A percentile compares a stretch with the other conserved stretches of the same genome.
phyloP scores from a whole-genome alignment of 805 yeast species.

The Pichia heedii region DNA sequence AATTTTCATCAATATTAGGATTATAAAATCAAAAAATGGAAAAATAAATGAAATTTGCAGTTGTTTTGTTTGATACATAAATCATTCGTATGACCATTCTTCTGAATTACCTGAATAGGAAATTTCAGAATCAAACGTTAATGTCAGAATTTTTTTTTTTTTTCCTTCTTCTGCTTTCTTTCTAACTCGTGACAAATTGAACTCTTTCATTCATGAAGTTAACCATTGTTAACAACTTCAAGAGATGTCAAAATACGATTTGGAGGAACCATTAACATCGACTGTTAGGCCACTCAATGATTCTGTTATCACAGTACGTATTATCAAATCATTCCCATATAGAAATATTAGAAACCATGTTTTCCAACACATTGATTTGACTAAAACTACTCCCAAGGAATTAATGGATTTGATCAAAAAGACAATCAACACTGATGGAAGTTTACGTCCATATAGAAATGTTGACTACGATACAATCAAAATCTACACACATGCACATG shows the following conservation, averaged over 20 bases:
- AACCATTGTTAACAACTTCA: not conserved
- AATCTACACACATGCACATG: slow-evolving; percentile 90
- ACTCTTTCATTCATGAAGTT: not conserved
- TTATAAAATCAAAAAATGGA: too few relatives aligned
- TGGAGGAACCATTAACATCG: slow-evolving; percentile 72
- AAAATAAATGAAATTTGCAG: too few relatives aligned
- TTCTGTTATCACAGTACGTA: slow-evolving; percentile 74
- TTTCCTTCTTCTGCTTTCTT: not conserved
- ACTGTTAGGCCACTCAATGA: slow-evolving; percentile 61
- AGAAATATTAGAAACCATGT: slow-evolving; percentile 77
- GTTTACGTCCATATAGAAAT: slow-evolving; percentile 73
- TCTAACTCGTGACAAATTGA: not conserved
- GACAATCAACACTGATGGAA: slow-evolving; percentile 45
- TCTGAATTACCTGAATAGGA: not conserved
- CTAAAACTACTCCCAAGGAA: slow-evolving; percentile 54
- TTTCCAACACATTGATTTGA: slow-evolving; percentile 60
- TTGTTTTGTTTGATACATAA: too few relatives aligned
- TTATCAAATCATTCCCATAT: slow-evolving; percentile 86
- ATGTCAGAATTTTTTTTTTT: not conserved
- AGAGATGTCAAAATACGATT: slow-evolving; percentile 26
- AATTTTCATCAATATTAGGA: slow-evolving; percentile 1
- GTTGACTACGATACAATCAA: slow-evolving; percentile 69
- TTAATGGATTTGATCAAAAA: slow-evolving; percentile 45
- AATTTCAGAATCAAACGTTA: not conserved
- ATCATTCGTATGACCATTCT: too few relatives aligned